phyloP scores from a whole-genome alignment of 371 early-diverging fungal genomes.

The Mucor indicus region DNA sequence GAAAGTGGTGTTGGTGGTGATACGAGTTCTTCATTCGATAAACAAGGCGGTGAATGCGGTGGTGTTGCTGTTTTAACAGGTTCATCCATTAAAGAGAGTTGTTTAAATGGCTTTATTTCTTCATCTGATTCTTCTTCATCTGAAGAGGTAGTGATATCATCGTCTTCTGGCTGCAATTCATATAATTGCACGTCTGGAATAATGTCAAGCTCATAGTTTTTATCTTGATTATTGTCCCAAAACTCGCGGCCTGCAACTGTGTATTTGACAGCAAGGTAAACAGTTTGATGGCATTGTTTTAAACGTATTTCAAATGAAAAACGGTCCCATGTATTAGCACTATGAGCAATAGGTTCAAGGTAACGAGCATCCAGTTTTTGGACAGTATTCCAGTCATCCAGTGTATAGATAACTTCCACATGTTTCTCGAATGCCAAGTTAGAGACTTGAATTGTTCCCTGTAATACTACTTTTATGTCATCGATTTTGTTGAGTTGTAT shows the following conservation, averaged over 20 bases:
- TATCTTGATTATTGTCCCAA: slow-evolving; percentile 83
- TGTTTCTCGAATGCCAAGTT: slow-evolving; percentile 78
- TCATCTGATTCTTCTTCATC: slow-evolving; percentile 8
- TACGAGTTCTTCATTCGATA: background rate
- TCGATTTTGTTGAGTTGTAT: slow-evolving; percentile 26
- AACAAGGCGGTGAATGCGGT: background rate
- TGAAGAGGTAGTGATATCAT: slow-evolving; percentile 7
- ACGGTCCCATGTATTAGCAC: slow-evolving; percentile 37
- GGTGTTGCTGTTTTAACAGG: background rate
- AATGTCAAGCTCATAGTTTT: slow-evolving; percentile 51
- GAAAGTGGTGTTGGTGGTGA: slow-evolving; percentile 17
- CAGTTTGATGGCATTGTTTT: slow-evolving; percentile 1
- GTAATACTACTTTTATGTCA: slow-evolving; percentile 20
- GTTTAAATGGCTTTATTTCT: background rate
- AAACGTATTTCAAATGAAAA: slow-evolving; percentile 25
- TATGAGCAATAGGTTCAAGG: slow-evolving; percentile 39
- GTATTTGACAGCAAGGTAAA: slow-evolving; percentile 35
- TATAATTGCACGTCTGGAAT: slow-evolving; percentile 6
- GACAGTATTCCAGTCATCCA: slow-evolving; percentile 66
- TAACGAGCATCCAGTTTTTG: slow-evolving; percentile 58
- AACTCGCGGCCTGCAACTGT: slow-evolving; percentile 58
- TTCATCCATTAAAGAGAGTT: slow-evolving; percentile 1
- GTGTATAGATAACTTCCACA: slow-evolving; percentile 66
- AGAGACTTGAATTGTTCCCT: slow-evolving; percentile 65
- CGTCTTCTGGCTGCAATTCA: background rate